Evolutionary conservation across 2,329 filamentous ascomycete species (phyloP).

Genomic region (Nannizziopsis barbatae): DNA sequence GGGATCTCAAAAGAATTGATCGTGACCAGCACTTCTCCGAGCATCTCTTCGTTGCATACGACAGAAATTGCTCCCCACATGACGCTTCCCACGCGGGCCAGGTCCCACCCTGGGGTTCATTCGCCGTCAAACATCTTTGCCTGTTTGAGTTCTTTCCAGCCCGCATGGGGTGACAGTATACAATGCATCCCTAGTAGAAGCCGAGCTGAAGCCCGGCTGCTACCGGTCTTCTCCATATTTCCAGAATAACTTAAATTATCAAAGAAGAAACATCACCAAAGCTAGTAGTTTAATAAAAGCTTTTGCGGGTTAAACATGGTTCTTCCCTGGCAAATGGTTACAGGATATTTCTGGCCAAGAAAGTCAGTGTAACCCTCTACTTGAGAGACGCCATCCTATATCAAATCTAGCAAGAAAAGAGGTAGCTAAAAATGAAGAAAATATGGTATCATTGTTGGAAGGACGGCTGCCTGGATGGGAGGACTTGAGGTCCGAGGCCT

Average conservation of each 20-base stretch:
- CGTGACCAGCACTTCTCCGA: background rate
- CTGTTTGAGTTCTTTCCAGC: too few species aligned
- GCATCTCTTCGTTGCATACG: background rate
- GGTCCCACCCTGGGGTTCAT: too few species aligned
- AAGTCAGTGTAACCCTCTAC: conserved; percentile 7
- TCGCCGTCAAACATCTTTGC: too few species aligned
- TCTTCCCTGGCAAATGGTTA: conserved; percentile 4
- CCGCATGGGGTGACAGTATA: too few species aligned
- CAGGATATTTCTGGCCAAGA: conserved; percentile 6
- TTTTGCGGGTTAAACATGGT: conserved; percentile 8
- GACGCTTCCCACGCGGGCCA: background rate
- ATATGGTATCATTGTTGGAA: too few species aligned
- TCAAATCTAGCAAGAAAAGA: background rate
- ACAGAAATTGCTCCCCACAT: background rate
- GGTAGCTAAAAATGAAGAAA: background rate
- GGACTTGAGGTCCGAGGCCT: too few species aligned
- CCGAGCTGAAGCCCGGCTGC: too few species aligned
- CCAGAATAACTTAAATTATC: too few species aligned
- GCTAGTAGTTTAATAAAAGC: background rate
- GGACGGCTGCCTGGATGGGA: too few species aligned
- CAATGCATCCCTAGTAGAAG: too few species aligned
- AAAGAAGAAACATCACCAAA: too few species aligned
- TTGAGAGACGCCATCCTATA: background rate
- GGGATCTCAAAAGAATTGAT: background rate
- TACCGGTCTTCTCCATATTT: too few species aligned